Evolutionary conservation across 2,329 filamentous ascomycete species (phyloP), one percentile per base, ranked within the genome.

Genomic region (Fusarium sp.): DNA sequence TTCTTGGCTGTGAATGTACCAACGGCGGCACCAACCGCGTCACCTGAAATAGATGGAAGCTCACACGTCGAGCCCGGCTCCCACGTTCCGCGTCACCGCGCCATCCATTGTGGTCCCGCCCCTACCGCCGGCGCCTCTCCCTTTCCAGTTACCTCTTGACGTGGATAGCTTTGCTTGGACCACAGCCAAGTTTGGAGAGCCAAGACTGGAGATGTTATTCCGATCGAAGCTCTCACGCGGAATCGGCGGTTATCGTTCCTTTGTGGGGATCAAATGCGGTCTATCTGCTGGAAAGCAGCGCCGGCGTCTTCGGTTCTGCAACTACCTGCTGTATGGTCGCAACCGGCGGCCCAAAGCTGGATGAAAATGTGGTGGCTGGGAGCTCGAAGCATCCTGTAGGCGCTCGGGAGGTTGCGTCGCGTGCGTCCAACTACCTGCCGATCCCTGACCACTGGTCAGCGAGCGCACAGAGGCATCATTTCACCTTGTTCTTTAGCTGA

Each of bases 61-160:
- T 72, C 72, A 61, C 25, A 54, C 48, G 45, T 58, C 61, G 35
- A 27, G 23, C 20, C 41, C 23, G 45, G 48, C 37, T 48, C 52
- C 54, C 72, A 59, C 39, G 62, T 65, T 68, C 58, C 62, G 57
- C 56, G 60, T 61, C 60, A 34, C 56, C 43, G 43, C 35, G 30
- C 65, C 65, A 58, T 64, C 65, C 65, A 58, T 57, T 54, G 58
- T 61, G 50, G 56, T 50, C 61, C 59, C 35, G 58, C 66, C 61
- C 32, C 56, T 48, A 59, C 62, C 70, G 56, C 43, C 72, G 43
- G 58, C 73, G 70, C 73, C 62, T 74, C 72, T 73, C 59, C 72
- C 69, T 74, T 64, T 52, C 57, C 69, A 75, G 72, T 50, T 58
- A 52, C 65, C 32, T 56, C 57, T 70, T 72, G 64, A 60, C 62